Evolutionary conservation across 2,329 filamentous ascomycete species (phyloP).

Genomic region (Ceratocystis papillata): DNA sequence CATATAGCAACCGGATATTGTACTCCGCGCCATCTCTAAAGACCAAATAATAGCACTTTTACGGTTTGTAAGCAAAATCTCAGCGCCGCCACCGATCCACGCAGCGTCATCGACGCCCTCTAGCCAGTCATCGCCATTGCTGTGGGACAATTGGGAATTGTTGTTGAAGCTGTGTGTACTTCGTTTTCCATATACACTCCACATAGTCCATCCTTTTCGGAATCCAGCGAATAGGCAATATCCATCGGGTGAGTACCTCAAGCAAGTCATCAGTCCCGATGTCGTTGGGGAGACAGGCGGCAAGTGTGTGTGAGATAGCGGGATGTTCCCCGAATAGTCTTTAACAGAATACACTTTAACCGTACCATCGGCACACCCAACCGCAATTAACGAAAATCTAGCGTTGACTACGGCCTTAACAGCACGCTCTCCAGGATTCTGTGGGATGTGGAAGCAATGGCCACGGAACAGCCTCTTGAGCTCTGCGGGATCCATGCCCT

Average conservation of each 20-base stretch:
- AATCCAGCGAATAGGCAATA: conserved; percentile 94
- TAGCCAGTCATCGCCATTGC: conserved; percentile 76
- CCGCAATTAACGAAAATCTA: conserved; percentile 81
- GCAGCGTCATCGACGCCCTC: conserved; percentile 62
- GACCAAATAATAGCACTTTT: conserved; percentile 71
- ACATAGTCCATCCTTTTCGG: conserved; percentile 84
- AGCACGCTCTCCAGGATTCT: conserved; percentile 49
- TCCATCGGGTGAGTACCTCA: conserved; percentile 87
- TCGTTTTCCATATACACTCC: conserved; percentile 93
- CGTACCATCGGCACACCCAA: conserved; percentile 68
- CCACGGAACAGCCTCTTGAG: conserved; percentile 68
- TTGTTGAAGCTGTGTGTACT: conserved; percentile 72
- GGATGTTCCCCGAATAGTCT: conserved; percentile 89
- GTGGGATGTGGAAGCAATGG: conserved; percentile 76
- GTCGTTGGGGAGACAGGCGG: conserved; percentile 55
- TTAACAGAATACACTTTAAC: conserved; percentile 84
- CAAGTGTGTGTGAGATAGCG: conserved; percentile 67
- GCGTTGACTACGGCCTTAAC: conserved; percentile 78
- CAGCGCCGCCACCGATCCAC: conserved; percentile 81
- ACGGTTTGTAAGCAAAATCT: conserved; percentile 64
- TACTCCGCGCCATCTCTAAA: conserved; percentile 85
- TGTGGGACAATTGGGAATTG: conserved; percentile 51
- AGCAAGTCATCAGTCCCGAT: conserved; percentile 60
- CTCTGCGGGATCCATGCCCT: conserved; percentile 32
- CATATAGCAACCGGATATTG: conserved; percentile 83